Conservation (phyloP, 139 green algal genomes). For the Raphidocelis subcapitata region DNA sequence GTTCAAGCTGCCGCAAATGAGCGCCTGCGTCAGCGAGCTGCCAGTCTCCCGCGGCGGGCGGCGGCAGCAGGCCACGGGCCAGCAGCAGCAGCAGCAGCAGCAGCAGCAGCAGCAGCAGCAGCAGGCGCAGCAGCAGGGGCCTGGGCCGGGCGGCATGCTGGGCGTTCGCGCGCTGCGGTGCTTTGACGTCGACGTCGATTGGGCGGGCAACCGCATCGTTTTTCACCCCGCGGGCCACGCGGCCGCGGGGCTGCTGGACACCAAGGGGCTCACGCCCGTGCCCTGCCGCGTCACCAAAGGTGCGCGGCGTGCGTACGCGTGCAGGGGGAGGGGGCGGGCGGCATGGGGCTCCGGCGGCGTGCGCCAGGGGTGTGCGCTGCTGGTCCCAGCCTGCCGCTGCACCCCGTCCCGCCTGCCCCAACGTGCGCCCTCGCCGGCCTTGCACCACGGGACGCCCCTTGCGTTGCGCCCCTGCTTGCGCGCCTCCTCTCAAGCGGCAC, state of each 20-base stretch:
- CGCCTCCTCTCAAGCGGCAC: too few relatives aligned
- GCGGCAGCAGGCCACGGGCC: background rate
- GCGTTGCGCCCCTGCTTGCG: too few relatives aligned
- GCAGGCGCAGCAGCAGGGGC: background rate
- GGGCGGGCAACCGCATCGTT: background rate
- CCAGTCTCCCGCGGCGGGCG: too few relatives aligned
- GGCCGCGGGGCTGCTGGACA: conserved; percentile 3
- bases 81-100: conserved; percentile 2
- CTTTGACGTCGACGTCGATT: background rate
- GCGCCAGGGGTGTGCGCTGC: too few relatives aligned
- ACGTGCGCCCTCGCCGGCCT: too few relatives aligned
- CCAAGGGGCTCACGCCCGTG: background rate
- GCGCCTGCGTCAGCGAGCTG: too few relatives aligned
- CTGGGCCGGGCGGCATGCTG: background rate
- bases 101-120: background rate
- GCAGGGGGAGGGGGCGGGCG: too few relatives aligned
- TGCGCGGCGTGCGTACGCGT: background rate
- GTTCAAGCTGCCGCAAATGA: too few relatives aligned
- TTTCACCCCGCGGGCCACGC: background rate
- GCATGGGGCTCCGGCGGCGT: too few relatives aligned
- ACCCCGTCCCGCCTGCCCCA: too few relatives aligned
- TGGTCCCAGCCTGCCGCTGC: too few relatives aligned
- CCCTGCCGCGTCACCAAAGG: background rate
- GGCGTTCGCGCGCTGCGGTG: background rate
- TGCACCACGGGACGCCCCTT: too few relatives aligned